Conservation (phyloP, 768 basidiomycete species). For the Boletellus sp. region DNA sequence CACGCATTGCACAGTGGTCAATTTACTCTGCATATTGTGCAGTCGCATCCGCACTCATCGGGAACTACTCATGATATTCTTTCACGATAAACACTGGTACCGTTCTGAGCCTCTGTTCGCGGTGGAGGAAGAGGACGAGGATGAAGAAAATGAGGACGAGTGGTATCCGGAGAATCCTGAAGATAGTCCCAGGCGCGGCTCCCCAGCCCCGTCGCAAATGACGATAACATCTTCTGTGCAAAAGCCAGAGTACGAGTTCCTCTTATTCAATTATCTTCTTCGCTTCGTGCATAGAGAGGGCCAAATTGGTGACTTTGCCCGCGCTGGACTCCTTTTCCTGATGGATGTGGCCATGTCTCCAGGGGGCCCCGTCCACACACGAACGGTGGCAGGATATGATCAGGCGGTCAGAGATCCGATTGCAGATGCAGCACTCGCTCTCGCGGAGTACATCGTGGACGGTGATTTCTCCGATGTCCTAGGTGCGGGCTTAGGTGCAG, state of each 20-base stretch:
- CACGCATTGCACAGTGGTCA: slow-evolving; percentile 62
- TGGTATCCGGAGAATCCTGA: slow-evolving; percentile 7
- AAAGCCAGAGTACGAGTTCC: slow-evolving; percentile 90
- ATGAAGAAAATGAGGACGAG: slow-evolving; percentile 45
- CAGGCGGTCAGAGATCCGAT: slow-evolving; percentile 54
- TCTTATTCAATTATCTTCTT: slow-evolving; percentile 92
- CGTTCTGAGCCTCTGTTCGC: slow-evolving; percentile 70
- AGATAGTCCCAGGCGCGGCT: slow-evolving; percentile 33
- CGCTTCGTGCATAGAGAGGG: slow-evolving; percentile 95
- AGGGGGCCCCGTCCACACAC: slow-evolving; percentile 45
- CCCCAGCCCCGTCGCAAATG: slow-evolving; percentile 59
- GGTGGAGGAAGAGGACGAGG: slow-evolving; percentile 74
- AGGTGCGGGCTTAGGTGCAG: slow-evolving; percentile 87
- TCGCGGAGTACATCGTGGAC: slow-evolving; percentile 91
- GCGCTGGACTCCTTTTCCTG: slow-evolving; percentile 88
- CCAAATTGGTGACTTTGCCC: slow-evolving; percentile 87
- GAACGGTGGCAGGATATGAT: slow-evolving; percentile 31
- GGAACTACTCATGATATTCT: slow-evolving; percentile 94
- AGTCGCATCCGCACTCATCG: slow-evolving; percentile 86
- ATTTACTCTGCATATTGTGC: slow-evolving; percentile 87
- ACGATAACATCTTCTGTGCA: slow-evolving; percentile 54
- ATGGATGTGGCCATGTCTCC: slow-evolving; percentile 97
- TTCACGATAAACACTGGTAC: slow-evolving; percentile 91
- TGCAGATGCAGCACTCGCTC: slow-evolving; percentile 77
- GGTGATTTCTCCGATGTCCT: slow-evolving; percentile 99